Evolutionary conservation across 1,284 basidiomycete species (phyloP).

Genomic region (Pseudozyma sp.): DNA sequence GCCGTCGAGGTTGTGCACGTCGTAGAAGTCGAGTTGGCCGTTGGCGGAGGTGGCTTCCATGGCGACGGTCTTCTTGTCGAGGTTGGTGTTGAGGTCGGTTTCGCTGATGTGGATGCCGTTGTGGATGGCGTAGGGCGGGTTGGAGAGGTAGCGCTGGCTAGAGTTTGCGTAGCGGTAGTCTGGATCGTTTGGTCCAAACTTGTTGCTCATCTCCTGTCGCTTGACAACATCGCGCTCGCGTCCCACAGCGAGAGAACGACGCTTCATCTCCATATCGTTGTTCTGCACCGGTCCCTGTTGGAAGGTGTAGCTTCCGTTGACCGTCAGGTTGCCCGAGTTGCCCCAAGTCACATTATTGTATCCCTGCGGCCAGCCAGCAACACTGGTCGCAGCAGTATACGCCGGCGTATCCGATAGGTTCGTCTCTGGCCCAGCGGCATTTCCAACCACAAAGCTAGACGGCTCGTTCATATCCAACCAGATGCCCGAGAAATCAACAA

Average conservation of each 20-base stretch:
- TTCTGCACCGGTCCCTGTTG: slow-evolving; percentile 31
- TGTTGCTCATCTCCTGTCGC: slow-evolving; percentile 12
- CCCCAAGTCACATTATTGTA: slow-evolving; percentile 77
- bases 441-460: slow-evolving; percentile 38
- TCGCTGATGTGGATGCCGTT: slow-evolving; percentile 72
- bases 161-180: slow-evolving; percentile 46
- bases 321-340: slow-evolving; percentile 77
- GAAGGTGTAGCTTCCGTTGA: slow-evolving; percentile 72
- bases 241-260: slow-evolving; percentile 10
- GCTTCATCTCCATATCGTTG: slow-evolving; percentile 24
- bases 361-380: slow-evolving; percentile 70
- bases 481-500: slow-evolving; percentile 52
- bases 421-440: slow-evolving; percentile 71
- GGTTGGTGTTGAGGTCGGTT: slow-evolving; percentile 71
- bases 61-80: slow-evolving; percentile 61
- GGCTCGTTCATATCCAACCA: slow-evolving; percentile 64
- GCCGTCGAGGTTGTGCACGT: slow-evolving; percentile 68
- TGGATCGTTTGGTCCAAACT: slow-evolving; percentile 26
- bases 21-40: slow-evolving; percentile 39
- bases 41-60: slow-evolving; percentile 70
- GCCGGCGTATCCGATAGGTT: slow-evolving; percentile 64
- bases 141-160: slow-evolving; percentile 43
- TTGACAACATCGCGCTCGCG: slow-evolving; percentile 10
- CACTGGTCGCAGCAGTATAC: slow-evolving; percentile 45
- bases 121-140: slow-evolving; percentile 77